Conservation (phyloP, 176 grass and related monocot species). For the Lolium multiflorum region DNA sequence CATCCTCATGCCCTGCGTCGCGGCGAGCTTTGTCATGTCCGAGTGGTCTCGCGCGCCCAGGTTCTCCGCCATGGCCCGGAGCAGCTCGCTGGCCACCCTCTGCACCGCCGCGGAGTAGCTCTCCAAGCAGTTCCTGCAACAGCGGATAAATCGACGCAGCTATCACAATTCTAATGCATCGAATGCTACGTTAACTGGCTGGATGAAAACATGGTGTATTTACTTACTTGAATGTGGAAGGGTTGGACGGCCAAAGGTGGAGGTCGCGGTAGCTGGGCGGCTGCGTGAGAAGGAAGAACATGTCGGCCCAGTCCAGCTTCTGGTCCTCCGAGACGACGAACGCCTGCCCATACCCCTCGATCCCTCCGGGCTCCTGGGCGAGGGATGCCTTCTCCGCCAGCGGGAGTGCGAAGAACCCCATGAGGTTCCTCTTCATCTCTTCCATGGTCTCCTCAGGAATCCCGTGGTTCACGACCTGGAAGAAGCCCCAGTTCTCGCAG, state of each 20-base stretch:
- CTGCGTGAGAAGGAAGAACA: constrained; percentile 52
- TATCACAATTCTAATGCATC: background rate
- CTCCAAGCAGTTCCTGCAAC: constrained; percentile 18
- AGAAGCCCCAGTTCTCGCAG: constrained; percentile 62
- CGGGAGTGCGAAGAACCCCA: constrained; percentile 50
- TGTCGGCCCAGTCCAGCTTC: constrained; percentile 66
- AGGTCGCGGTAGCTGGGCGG: constrained; percentile 44
- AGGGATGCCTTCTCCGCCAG: constrained; percentile 29
- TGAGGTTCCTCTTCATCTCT: constrained; percentile 28
- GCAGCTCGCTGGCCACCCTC: constrained; percentile 39
- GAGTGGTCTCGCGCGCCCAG: constrained; percentile 1
- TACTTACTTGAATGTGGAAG: constrained; percentile 49
- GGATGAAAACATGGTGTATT: no score
- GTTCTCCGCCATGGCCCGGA: constrained; percentile 50
- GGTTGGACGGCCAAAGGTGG: constrained; percentile 42
- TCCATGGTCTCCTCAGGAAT: constrained; percentile 29
- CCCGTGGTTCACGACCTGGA: constrained; percentile 58
- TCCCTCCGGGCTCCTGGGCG: constrained; percentile 38
- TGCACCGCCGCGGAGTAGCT: constrained; percentile 42
- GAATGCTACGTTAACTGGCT: no score
- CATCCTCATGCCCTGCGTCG: constrained; percentile 37
- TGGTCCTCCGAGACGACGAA: constrained; percentile 61
- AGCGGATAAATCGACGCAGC: background rate
- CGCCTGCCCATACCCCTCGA: constrained; percentile 63
- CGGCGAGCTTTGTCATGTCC: constrained; percentile 33